Conservation (phyloP, 306 rosid species). For the Lablab purpureus region DNA sequence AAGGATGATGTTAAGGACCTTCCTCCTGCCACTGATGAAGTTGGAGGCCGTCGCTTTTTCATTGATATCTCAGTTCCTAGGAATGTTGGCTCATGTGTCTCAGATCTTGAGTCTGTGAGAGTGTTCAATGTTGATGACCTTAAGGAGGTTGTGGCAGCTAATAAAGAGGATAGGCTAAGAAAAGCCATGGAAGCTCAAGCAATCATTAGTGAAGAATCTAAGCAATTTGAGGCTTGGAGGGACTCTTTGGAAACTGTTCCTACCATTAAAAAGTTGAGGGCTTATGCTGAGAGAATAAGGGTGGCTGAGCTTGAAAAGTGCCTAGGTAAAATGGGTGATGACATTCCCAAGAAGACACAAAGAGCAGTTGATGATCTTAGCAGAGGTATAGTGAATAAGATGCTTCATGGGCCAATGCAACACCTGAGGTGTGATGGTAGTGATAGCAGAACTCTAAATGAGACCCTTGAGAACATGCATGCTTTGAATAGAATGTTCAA, state of each 20-base stretch:
- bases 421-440: constrained; percentile 98
- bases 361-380: constrained; percentile 96
- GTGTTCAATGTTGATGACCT: constrained; percentile 96
- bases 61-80: constrained; percentile 95
- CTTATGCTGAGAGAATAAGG: constrained; percentile 96
- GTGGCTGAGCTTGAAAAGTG: constrained; percentile 92
- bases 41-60: constrained; percentile 69
- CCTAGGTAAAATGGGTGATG: constrained; percentile 91
- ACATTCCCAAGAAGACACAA: constrained; percentile 84
- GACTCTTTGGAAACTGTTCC: constrained; percentile 99
- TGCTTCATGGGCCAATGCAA: constrained; percentile 99
- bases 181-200: constrained; percentile 98
- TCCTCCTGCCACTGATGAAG: constrained; percentile 63
- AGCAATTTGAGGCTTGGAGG: constrained; percentile 97
- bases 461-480: constrained; percentile 98
- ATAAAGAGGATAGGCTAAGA: constrained; percentile 88
- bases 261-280: constrained; percentile 94
- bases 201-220: constrained; percentile 84
- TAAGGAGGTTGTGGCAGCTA: constrained; percentile 98
- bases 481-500: constrained; percentile 99
- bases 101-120: constrained; percentile 63
- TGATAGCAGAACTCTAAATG: constrained; percentile 87
- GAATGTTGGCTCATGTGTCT: constrained; percentile 85
- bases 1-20: constrained; percentile 80
- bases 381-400: constrained; percentile 91